A percentile compares a stretch with the other conserved stretches of the same genome.
Conservation (phyloP, 1,284 basidiomycete genomes). For the Limonomyces culmigenus region DNA sequence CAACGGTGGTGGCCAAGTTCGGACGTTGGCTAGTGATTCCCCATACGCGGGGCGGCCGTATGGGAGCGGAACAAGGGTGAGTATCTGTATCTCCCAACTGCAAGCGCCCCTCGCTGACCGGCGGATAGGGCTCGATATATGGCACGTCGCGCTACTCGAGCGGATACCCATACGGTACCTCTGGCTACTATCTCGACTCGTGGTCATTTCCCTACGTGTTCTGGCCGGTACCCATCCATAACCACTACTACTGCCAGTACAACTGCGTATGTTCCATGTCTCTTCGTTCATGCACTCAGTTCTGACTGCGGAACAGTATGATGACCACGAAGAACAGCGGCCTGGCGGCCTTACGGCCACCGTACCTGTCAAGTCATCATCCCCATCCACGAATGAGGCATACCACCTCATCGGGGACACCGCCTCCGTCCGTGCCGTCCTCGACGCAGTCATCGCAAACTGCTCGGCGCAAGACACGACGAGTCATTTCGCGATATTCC, state of each 20-base stretch:
- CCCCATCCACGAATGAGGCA: background rate
- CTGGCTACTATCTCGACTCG: background rate
- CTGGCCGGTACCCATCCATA: background rate
- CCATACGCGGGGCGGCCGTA: constrained; percentile 4
- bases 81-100: background rate
- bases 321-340: background rate
- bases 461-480: background rate
- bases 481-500: background rate
- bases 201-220: background rate
- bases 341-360: background rate
- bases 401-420: background rate
- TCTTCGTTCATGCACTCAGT: background rate
- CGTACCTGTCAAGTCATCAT: background rate
- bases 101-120: too few relatives aligned
- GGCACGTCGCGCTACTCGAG: background rate
- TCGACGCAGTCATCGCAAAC: background rate
- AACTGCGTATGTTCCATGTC: background rate
- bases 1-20: constrained; percentile 5
- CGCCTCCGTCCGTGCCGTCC: background rate
- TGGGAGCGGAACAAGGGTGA: constrained; percentile 4
- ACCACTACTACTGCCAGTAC: background rate
- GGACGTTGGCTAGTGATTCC: constrained; percentile 1
- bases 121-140: background rate
- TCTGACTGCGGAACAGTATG: background rate
- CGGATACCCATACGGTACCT: constrained; percentile 1